Evolutionary conservation across 2,329 filamentous ascomycete genomes (phyloP), one percentile per base, ranked within the genome.

Genomic region (Scedosporium apiospermum): DNA sequence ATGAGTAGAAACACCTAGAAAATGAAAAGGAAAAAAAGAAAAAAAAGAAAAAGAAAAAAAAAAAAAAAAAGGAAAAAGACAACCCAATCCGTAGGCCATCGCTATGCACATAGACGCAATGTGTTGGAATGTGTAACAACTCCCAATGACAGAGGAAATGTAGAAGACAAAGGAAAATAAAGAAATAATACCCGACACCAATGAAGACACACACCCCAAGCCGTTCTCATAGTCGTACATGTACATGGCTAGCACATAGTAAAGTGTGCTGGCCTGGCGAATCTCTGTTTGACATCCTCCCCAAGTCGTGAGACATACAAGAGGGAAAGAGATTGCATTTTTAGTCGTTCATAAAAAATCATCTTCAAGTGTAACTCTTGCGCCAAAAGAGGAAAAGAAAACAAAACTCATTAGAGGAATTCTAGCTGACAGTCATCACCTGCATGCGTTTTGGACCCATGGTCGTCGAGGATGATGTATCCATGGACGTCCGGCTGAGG

Each of bases 401-500:
- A 14, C n/a, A 26, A 38, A 60, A 21, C 18, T 55, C 51, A 27
- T 55, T 16, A 44, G 23, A 57, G 23, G 38, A 10, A 57, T 7
- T 41, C 53, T 73, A 86, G 68, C 76, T 81, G 65, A 87, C 84
- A 51, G 82, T 86, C 85, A 88, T 87, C 77, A 87, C 80, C 70
- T 86, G 83, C 77, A 87, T 79, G 63, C 83, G 79, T 67, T 72
- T 62, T 10, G 49, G 59, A 27, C 61, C 57, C 27, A 63, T 30
- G 4, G 42, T 34, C 16, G 53, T 44, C 9, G 81, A 77, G 4
- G 82, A 77, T 1, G 83, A 82, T 42, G 79, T 77, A 53, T 83
- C 79, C 21, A 82, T 75, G 14, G 84, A 81, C 16, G 76, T 73
- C 61, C 73, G 73, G 64, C 78, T 79, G 61, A 82, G 72, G 1